A percentile compares a stretch with the other conserved stretches of the same genome.
These are phyloP conservation scores for Waitea zeae DNA, from an alignment of 1,284 basidiomycete species.

Conservation along the genomic window DNA sequence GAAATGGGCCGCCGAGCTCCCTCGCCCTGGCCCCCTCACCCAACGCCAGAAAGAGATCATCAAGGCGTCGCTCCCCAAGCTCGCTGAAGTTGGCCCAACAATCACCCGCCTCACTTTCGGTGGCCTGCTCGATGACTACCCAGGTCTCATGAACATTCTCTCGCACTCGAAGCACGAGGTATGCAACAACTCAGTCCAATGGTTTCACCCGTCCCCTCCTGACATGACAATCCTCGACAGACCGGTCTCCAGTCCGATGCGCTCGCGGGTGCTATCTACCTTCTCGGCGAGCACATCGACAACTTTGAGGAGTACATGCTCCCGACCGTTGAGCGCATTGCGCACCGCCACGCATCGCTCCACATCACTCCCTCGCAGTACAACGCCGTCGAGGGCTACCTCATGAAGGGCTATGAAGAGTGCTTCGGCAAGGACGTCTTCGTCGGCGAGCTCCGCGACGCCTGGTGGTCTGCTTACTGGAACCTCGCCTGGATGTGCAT, in stretches of 20 bases:
- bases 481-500: slow-evolving; percentile 12
- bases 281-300: slow-evolving; percentile 12
- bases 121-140: slow-evolving; percentile 10
- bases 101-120: slow-evolving; percentile 11
- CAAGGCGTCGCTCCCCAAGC: slow-evolving; percentile 10
- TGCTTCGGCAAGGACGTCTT: slow-evolving; percentile 9
- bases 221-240: neutral
- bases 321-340: slow-evolving; percentile 12
- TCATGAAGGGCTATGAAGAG: slow-evolving; percentile 9
- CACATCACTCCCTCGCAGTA: slow-evolving; percentile 11
- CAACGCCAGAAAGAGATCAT: slow-evolving; percentile 11
- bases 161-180: slow-evolving; percentile 11
- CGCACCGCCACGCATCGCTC: slow-evolving; percentile 12
- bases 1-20: too few species aligned
- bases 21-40: slow-evolving; percentile 9
- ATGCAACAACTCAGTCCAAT: neutral
- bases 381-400: slow-evolving; percentile 10
- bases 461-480: slow-evolving; percentile 12
- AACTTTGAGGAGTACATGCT: slow-evolving; percentile 11
- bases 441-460: slow-evolving; percentile 10
- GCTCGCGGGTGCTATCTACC: slow-evolving; percentile 11
- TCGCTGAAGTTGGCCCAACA: slow-evolving; percentile 9
- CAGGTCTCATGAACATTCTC: slow-evolving; percentile 11
- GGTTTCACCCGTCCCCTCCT: neutral
- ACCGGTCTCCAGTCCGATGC: slow-evolving; percentile 10